phyloP scores from a whole-genome alignment of 2,329 filamentous ascomycete genomes.

The Calonectria hawksworthii region DNA sequence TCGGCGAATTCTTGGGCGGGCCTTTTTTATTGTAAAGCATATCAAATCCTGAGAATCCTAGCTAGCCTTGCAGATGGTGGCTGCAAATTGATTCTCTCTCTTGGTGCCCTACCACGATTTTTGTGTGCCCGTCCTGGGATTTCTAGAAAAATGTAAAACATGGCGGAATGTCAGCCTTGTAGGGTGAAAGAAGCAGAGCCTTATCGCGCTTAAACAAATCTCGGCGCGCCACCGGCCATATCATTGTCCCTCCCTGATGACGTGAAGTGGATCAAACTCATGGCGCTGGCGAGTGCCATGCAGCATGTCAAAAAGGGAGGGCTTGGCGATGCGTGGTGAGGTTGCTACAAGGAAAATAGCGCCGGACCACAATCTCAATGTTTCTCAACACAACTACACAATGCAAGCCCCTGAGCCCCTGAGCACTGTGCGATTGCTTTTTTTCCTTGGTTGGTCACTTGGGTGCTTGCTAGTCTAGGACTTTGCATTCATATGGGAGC shows the following conservation, averaged over 20 bases:
- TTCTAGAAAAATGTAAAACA: not conserved
- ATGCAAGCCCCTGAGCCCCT: not conserved
- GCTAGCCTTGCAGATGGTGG: not conserved
- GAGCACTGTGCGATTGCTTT: too few relatives aligned
- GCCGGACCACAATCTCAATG: not conserved
- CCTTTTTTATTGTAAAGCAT: not conserved
- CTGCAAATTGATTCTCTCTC: not conserved
- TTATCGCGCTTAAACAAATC: not conserved
- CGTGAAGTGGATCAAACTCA: not conserved
- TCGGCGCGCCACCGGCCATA: not conserved
- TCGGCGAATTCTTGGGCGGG: too few relatives aligned
- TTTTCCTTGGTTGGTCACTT: not conserved
- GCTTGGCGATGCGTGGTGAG: not conserved
- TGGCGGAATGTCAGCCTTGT: not conserved
- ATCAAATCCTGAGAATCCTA: not conserved
- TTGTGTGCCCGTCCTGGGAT: not conserved
- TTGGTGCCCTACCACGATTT: too few relatives aligned
- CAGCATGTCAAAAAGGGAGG: not conserved
- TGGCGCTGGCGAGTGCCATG: not conserved
- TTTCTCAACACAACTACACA: not conserved
- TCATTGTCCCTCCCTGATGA: not conserved
- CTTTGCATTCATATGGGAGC: not conserved
- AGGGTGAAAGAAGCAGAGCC: not conserved
- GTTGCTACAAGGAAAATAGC: not conserved
- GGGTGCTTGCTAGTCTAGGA: not conserved